Percentiles rank a stretch among this genome's conserved stretches.
Conservation (phyloP, 306 rosid species). For the Ochetophila trinervis region DNA sequence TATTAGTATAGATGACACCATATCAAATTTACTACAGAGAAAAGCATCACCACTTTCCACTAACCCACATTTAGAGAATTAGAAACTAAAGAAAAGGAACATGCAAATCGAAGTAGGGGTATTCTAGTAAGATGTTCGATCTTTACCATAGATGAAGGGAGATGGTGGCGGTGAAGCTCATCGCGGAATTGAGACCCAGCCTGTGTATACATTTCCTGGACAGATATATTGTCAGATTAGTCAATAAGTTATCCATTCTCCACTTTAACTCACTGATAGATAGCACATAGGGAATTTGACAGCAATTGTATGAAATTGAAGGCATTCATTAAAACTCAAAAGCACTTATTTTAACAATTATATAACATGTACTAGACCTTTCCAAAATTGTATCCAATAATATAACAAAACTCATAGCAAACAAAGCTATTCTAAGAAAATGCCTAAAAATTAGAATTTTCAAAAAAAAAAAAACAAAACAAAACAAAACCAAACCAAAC, state of each 20-base stretch:
- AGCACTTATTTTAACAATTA: no score
- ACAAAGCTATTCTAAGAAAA: no score
- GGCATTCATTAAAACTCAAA: neutral
- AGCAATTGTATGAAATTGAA: neutral
- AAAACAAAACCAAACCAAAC: no score
- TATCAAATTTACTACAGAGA: neutral
- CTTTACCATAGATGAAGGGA: slow-evolving; percentile 79
- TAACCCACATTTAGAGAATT: slow-evolving; percentile 12
- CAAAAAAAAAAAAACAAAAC: no score
- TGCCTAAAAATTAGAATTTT: no score
- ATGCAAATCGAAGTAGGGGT: slow-evolving; percentile 7
- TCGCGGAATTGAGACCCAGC: slow-evolving; percentile 95
- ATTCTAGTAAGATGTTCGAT: slow-evolving; percentile 11
- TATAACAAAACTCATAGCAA: no score
- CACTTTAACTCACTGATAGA: neutral
- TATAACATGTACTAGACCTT: neutral
- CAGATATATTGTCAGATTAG: neutral
- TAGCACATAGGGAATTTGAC: neutral
- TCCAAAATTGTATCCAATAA: neutral
- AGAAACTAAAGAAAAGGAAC: slow-evolving; percentile 11
- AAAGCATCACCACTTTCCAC: neutral
- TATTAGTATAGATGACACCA: slow-evolving; percentile 5
- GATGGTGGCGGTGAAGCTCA: slow-evolving; percentile 87
- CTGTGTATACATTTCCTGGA: slow-evolving; percentile 92
- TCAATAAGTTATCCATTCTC: neutral